Base-by-base conservation (phyloP, 2,329 filamentous ascomycete genomes). In the Blumeriella jaapii region DNA sequence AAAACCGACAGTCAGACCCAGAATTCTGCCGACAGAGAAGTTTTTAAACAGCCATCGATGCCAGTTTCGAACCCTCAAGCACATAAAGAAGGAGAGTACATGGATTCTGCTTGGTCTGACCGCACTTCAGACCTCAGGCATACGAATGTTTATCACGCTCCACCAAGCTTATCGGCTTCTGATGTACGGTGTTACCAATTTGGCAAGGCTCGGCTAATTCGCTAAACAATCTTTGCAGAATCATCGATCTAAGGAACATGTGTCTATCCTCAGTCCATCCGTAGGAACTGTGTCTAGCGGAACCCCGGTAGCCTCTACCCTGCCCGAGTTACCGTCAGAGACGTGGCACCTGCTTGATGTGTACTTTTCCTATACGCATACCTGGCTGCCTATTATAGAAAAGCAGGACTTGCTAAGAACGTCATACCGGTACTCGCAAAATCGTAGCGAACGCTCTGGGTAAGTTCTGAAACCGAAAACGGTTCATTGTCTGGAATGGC, bases 351-450 rank as follows among this genome's bases (percentile, higher is more conserved):
- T 86, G 3, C 59, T 86, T 24, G 78, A 85, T 45, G 66, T 80
- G 4, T 86, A 84, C 53, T 81, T 83, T 40, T 71, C 78, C 1
- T 83, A 82, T 47, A 82, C 77, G 0, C 78, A 86, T 53, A 74
- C 70, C 34, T 87, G 82, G 82, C 65, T 87, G 16, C 82, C 82
- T 0, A 74, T 87, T 16, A 62, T 79, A 8, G 76, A 84, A 44
- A 79, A 76, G 42, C 69, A 78, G 39, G 50, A 55, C 44, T 36
- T 56, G 6, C 30, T 55, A 12, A 42, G 50, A 20, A 48, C 47
- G 2, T 55, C 52, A 6, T 52, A 55, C 29, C 53, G 55, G 31
- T 56, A 55, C 36, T 48, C 49, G 7, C 51, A 49, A 18, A 45
- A 36, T 13, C 38, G 38, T 4, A 41, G 41, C 11, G 29, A 23